Base-by-base conservation (phyloP, 768 basidiomycete species). In the Myochromella boudieri region DNA sequence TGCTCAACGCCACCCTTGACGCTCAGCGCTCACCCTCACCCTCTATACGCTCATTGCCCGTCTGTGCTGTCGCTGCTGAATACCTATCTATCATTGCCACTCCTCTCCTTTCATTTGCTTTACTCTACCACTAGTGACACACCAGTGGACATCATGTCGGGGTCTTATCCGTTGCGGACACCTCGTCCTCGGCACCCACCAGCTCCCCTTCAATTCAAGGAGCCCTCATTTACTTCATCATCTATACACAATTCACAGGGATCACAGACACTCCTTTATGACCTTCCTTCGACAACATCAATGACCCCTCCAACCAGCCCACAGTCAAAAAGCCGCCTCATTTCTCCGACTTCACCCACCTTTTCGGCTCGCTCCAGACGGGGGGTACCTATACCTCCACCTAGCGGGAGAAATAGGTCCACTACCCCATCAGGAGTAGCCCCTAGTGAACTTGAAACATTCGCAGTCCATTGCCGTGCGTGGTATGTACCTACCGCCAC, bases 401-500 rank as follows among this genome's bases (percentile, higher is more conserved):
- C 82, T 4, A 74, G 71, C 24, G 67, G 64, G 42, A 77, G 84
- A 31, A 81, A 82, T 56, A 78, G 86, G 52, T 87, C 86, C 15
- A 67, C 76, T 3, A 89, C 87, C 24, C 87, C 89, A 1, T 72
- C 79, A n/a, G 82, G 78, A 8, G 80, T 81, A 20, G 68, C 76
- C 17, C 71, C 77, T 39, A 82, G 71, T 52, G 90, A 92, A 57
- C 70, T 92, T 20, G 91, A 92, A 61, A 74, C 75, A 43, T 93
- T 92, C 58, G 85, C 86, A 14, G 83, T 83, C 48, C 71, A 78
- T 46, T 92, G 91, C 67, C 80, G 82, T 22, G 78, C 83, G 62
- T 93, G 90, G 91, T 91, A 61, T 54, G 73, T 65, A 42, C 38
- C 15, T 18, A 31, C 38, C 29, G 31, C 26, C 29, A 34, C 32